A percentile compares a stretch with the other conserved stretches of the same genome.
phyloP scores from a whole-genome alignment of 2,329 filamentous ascomycete genomes.

The Boeremia exigua region DNA sequence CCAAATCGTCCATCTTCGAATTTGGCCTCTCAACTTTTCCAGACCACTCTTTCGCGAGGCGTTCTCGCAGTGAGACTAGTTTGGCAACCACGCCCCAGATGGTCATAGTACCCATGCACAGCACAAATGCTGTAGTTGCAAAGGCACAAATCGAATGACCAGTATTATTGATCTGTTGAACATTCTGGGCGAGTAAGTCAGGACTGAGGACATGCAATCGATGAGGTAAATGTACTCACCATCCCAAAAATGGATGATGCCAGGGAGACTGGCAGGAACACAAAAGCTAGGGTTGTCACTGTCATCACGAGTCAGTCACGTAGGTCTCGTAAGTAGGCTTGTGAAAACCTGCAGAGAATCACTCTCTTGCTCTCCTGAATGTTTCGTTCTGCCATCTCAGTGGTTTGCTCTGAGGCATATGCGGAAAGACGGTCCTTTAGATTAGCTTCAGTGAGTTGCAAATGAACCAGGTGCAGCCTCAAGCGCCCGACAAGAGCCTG shows the following conservation, averaged over 20 bases:
- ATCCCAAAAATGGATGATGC: neutral
- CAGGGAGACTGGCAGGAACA: neutral
- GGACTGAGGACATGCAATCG: neutral
- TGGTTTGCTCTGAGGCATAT: neutral
- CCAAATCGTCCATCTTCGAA: neutral
- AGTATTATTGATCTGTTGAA: neutral
- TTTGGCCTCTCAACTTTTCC: neutral
- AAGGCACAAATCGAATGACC: neutral
- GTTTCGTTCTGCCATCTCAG: neutral
- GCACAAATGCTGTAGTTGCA: neutral
- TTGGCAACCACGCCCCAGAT: neutral
- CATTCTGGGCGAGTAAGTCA: neutral
- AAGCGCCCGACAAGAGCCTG: neutral
- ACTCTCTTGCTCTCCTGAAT: neutral
- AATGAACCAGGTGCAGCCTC: neutral
- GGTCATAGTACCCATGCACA: neutral
- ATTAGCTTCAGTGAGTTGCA: neutral
- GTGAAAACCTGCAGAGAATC: neutral
- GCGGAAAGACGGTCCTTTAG: neutral
- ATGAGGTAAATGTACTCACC: neutral
- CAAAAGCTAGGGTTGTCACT: neutral
- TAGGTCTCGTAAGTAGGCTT: neutral
- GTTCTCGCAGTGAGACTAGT: neutral
- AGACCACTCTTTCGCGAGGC: neutral
- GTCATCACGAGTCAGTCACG: neutral